Conservation (phyloP, 2,329 filamentous ascomycete species). For the Phaeosphaeriaceae sp. region DNA sequence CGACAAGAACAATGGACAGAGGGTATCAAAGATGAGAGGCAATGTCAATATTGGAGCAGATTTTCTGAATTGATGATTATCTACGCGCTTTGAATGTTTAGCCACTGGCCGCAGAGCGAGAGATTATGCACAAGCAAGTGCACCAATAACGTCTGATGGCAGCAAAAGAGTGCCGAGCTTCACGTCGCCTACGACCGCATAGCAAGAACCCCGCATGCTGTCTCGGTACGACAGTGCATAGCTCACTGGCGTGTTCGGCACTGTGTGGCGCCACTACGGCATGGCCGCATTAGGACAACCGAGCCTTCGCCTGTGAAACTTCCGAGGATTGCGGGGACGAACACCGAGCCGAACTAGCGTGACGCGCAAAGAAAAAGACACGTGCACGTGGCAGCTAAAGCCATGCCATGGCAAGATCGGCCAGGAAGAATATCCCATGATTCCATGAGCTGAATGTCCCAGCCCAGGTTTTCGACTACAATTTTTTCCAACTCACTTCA, state of each 20-base stretch:
- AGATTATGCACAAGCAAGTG: neutral
- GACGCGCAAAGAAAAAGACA: neutral
- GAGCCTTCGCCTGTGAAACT: neutral
- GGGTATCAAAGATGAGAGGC: constrained; percentile 3
- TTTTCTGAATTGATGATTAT: neutral
- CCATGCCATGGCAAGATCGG: too few relatives aligned
- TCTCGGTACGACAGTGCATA: neutral
- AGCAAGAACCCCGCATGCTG: constrained; percentile 1
- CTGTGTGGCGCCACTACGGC: constrained; percentile 4
- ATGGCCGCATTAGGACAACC: constrained; percentile 13
- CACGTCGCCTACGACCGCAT: neutral
- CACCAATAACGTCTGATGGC: neutral
- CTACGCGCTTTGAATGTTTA: constrained; percentile 11
- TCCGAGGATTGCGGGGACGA: neutral
- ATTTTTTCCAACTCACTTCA: neutral
- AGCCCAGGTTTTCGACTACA: neutral
- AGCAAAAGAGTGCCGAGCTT: neutral
- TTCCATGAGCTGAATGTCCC: neutral
- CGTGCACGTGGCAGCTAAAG: neutral
- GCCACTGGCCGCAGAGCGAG: neutral
- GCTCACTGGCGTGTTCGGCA: neutral
- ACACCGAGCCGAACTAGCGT: neutral
- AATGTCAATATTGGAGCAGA: neutral
- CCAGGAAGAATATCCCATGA: neutral
- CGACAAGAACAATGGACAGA: neutral